Base-by-base conservation (phyloP, 75 land plant species). In the Larix kaempferi region DNA sequence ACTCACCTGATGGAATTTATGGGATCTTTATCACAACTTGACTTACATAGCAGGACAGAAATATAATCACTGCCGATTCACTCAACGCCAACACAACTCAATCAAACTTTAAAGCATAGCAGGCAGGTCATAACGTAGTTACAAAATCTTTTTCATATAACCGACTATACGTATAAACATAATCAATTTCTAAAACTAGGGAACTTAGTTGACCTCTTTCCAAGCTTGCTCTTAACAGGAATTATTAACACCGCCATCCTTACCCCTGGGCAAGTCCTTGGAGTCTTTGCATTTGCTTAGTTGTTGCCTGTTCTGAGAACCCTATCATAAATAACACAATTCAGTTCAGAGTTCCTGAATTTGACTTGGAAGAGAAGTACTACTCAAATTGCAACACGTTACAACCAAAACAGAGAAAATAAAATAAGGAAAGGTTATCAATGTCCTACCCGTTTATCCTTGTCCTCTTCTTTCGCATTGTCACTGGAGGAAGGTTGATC, bases 371-470 rank as follows among this genome's bases (percentile, higher is more conserved):
- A 67, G n/a, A 67, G 39, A 35, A 8, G 19, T 35, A 39, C 6
- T 19, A 17, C 5, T 17, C 14, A 17, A 27, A 67, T 35, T 15
- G 21, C 44, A 6, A 67, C 16, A 39, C 0, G 39, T 67, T 65
- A 65, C 69, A 65, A 15, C n/a, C 33, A 35, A 65, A 65, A 7
- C 16, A 66, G 17, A 13, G 44, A 66, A 35, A 33, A 33, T 15
- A 25, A 67, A 67, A 2, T 35, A 37, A 37, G 71, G 3, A 6
- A 37, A 67, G 49, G 54, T 6, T 37, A 39, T 19, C 21, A 17
- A 27, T 19, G 71, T 67, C 71, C 37, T 37, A 67, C 71, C 71
- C 0, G 71, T 35, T 67, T 67, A n/a, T 67, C 71, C 39, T 5
- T 39, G 49, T 67, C 11, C 22, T 21, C 22, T 37, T 67, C 44